Percentiles rank a stretch among this genome's conserved stretches.
Conservation (phyloP, 2,329 filamentous ascomycete species). For the Sordariomycetes sp. region DNA sequence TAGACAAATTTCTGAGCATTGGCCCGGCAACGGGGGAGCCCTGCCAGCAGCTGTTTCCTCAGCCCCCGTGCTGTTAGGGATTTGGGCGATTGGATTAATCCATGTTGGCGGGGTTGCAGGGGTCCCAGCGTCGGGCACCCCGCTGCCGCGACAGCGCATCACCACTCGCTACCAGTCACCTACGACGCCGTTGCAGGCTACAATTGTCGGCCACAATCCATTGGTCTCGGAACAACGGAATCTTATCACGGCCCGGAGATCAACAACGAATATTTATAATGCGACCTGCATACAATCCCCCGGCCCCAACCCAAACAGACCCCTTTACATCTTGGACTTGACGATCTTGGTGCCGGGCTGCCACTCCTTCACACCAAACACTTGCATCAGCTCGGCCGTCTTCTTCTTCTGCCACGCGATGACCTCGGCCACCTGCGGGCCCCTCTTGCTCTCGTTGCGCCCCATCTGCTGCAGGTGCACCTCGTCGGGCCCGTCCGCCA, state of each 20-base stretch:
- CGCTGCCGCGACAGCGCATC: too few relatives aligned
- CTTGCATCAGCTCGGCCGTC: constrained; percentile 53
- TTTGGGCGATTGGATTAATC: not conserved
- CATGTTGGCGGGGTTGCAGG: not conserved
- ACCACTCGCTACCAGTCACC: too few relatives aligned
- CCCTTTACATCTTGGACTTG: constrained; percentile 32
- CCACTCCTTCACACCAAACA: constrained; percentile 35
- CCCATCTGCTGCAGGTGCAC: constrained; percentile 80
- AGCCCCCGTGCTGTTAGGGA: too few relatives aligned
- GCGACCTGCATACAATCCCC: too few relatives aligned
- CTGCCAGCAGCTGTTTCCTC: too few relatives aligned
- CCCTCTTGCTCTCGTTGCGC: constrained; percentile 66
- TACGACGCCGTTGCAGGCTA: too few relatives aligned
- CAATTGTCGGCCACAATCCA: too few relatives aligned
- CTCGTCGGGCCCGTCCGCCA: constrained; percentile 94
- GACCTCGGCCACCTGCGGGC: constrained; percentile 46
- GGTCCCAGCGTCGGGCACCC: not conserved
- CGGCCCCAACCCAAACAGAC: not conserved
- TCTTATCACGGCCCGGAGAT: too few relatives aligned
- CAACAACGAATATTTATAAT: too few relatives aligned
- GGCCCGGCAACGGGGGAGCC: not conserved
- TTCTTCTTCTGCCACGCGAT: constrained; percentile 55
- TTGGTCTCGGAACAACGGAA: too few relatives aligned
- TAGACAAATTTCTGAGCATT: not conserved
- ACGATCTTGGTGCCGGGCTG: constrained; percentile 43